Evolutionary conservation across 2,329 filamentous ascomycete species (phyloP), one percentile per base, ranked within the genome.

Genomic region (Botrytis squamosa): DNA sequence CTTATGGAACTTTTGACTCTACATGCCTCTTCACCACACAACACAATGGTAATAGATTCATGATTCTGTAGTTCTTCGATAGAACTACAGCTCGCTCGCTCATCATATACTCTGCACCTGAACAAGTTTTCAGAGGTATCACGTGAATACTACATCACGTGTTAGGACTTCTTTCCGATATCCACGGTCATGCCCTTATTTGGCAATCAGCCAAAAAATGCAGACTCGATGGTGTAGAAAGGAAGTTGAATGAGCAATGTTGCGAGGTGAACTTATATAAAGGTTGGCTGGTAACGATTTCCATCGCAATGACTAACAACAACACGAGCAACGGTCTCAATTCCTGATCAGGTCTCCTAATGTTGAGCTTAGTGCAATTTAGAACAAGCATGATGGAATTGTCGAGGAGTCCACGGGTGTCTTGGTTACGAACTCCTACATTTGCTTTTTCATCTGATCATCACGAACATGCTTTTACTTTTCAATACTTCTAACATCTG

Each of bases 91-190:
- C 16, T 55, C 18, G 65, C 16, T 55, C 18, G 18, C 46, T 55
- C 52, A 9, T 16, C 29, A 25, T 12, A 3, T 29, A 3, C 9
- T 40, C 25, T 20, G 9, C 6, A 38, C 38, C 22, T 29, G 36
- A 12, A 18, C 14, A n/a, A 10, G 3, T 1, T 22, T 22, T 38
- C 22, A 20, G 4, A 4, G 2, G 12, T 0, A 3, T 57, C 65
- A 68, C 65, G 46, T 22, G 25, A 5, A 33, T 0, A 1, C 0
- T 5, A 1, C 0, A 18, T 18, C 16, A 29, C 10, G 8, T 66
- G 7, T 1, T 38, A 7, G 0, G 6, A 7, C 2, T 4, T 40
- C 9, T 38, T 38, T 40, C 6, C 20, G 25, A 25, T 14, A 2
- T 40, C 36, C 46, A 4, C 8, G 33, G 18, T 10, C 22, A 38